phyloP scores from a whole-genome alignment of 495 filamentous ascomycete genomes.

The Bombardia bombarda region DNA sequence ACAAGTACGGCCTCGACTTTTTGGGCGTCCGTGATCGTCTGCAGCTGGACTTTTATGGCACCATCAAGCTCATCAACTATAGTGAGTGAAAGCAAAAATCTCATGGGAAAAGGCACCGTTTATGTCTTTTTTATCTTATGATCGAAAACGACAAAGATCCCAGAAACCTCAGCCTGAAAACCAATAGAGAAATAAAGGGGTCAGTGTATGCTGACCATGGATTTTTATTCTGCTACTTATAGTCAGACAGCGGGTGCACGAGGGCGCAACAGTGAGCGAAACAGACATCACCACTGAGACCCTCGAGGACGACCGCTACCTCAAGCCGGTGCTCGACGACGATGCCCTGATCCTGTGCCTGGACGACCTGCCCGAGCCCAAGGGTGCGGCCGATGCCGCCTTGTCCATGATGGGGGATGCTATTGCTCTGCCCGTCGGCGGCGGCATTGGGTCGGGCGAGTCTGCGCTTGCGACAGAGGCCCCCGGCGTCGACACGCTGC shows the following conservation, averaged over 20 bases:
- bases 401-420: neutral
- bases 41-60: conserved; percentile 71
- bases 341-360: conserved; percentile 78
- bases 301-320: conserved; percentile 65
- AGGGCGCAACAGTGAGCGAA: conserved; percentile 41
- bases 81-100: conserved; percentile 25
- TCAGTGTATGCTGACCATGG: neutral
- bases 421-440: neutral
- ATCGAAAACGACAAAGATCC: neutral
- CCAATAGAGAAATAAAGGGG: too few species aligned
- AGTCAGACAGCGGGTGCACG: conserved; percentile 36
- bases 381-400: conserved; percentile 15
- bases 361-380: conserved; percentile 57
- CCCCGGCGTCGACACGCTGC: conserved; percentile 30
- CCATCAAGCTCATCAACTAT: conserved; percentile 81
- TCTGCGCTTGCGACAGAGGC: conserved; percentile 12
- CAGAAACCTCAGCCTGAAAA: too few species aligned
- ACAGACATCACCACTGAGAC: conserved; percentile 47
- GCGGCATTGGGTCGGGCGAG: neutral
- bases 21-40: conserved; percentile 53
- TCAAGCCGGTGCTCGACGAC: conserved; percentile 83
- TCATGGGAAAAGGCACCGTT: neutral
- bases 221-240: neutral
- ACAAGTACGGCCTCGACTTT: conserved; percentile 68
- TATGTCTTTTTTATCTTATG: neutral